phyloP scores from a whole-genome alignment of 768 basidiomycete species.

The Pisolithus microcarpus region DNA sequence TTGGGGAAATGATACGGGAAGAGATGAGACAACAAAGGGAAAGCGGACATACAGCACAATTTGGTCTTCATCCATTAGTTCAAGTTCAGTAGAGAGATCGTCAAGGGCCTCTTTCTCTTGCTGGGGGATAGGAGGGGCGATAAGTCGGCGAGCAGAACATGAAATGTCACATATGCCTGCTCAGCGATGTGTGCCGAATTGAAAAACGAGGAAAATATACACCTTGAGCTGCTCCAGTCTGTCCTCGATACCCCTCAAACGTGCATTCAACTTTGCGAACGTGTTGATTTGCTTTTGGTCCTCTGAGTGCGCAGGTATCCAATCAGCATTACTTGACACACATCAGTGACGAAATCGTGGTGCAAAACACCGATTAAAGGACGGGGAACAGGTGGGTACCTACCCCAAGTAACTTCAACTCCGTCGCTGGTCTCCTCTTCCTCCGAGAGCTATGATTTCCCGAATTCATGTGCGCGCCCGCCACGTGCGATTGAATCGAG shows the following conservation, averaged over 20 bases:
- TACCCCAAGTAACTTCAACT: conserved; percentile 83
- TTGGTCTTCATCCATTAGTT: conserved; percentile 82
- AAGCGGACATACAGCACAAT: conserved; percentile 54
- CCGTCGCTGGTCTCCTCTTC: conserved; percentile 72
- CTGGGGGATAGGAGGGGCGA: conserved; percentile 33
- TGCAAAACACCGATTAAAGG: background rate
- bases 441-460: conserved; percentile 48
- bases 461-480: background rate
- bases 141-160: background rate
- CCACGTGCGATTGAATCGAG: background rate
- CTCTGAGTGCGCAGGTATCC: conserved; percentile 31
- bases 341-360: background rate
- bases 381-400: conserved; percentile 13
- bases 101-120: conserved; percentile 94
- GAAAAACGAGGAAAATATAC: conserved; percentile 5
- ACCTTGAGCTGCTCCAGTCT: conserved; percentile 72
- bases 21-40: background rate
- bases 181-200: background rate
- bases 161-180: background rate
- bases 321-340: conserved; percentile 4
- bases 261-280: conserved; percentile 86
- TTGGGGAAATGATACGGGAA: conserved; percentile 21
- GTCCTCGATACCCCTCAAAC: conserved; percentile 64
- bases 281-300: conserved; percentile 88
- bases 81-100: conserved; percentile 80